Percentiles rank a stretch among this genome's conserved stretches.
Evolutionary conservation across 116 monocot genomes (phyloP).

Genomic region (Papilionanthe hybrid): DNA sequence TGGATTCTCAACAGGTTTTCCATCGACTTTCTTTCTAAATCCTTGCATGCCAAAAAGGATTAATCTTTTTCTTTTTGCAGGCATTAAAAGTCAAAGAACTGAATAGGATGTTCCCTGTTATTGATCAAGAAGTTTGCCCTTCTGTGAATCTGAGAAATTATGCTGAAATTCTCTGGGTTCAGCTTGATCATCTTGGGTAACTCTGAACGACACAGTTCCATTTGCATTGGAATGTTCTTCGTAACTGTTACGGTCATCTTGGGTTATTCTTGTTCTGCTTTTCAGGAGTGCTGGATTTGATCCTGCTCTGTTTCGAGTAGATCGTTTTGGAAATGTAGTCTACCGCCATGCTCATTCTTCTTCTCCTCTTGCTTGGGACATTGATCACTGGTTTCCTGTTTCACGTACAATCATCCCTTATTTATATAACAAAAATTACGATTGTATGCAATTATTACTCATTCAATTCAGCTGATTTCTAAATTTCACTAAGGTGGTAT

Average conservation of each 20-base stretch:
- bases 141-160: slow-evolving; percentile 50
- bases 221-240: not conserved
- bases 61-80: slow-evolving; percentile 23
- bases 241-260: not conserved
- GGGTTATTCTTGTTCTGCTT: slow-evolving; percentile 6
- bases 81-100: slow-evolving; percentile 55
- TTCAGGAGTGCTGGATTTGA: slow-evolving; percentile 92
- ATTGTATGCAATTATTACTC: not conserved
- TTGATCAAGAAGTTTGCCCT: slow-evolving; percentile 46
- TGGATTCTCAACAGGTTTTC: slow-evolving; percentile 67
- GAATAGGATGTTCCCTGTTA: slow-evolving; percentile 67
- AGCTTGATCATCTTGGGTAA: slow-evolving; percentile 89
- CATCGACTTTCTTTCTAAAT: not conserved
- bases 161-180: slow-evolving; percentile 76
- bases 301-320: slow-evolving; percentile 79
- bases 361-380: slow-evolving; percentile 81
- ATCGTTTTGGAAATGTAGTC: slow-evolving; percentile 81
- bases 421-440: not conserved
- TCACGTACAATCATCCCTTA: slow-evolving; percentile 36
- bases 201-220: not conserved
- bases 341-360: slow-evolving; percentile 71
- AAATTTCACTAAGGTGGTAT: not conserved
- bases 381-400: slow-evolving; percentile 96
- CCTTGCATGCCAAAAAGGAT: not conserved
- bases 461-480: not conserved